These are phyloP conservation scores for Naganishia friedmannii DNA, from an alignment of 768 basidiomycete species.

Conservation along the genomic window DNA sequence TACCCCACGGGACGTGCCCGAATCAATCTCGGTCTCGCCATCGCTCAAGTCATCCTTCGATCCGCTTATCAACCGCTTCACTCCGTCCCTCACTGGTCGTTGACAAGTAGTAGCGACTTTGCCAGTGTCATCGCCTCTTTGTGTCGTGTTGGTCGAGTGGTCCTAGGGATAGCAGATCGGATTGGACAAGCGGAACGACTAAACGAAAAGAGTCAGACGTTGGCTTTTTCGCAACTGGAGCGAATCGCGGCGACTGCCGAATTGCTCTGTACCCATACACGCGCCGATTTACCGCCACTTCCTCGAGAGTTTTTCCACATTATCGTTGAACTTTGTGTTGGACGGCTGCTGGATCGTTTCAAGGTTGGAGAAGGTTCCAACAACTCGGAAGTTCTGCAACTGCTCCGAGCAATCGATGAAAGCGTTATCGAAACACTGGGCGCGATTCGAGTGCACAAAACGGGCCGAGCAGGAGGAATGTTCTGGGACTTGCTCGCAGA, in stretches of 20 bases:
- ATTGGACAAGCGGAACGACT: background rate
- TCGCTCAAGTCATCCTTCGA: conserved; percentile 16
- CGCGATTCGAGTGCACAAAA: background rate
- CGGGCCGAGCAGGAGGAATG: background rate
- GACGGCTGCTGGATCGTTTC: background rate
- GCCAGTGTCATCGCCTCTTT: background rate
- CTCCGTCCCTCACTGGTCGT: conserved; percentile 14
- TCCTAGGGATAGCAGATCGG: background rate
- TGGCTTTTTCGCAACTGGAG: background rate
- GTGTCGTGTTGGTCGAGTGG: conserved; percentile 1
- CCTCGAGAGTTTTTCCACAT: background rate
- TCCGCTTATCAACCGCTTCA: conserved; percentile 2
- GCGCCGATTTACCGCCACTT: background rate
- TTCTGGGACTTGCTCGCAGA: conserved; percentile 11
- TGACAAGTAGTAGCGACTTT: conserved; percentile 1
- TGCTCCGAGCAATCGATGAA: background rate
- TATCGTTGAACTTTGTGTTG: conserved; percentile 5
- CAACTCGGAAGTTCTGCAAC: background rate
- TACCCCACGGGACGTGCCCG: conserved; percentile 4
- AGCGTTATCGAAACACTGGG: background rate
- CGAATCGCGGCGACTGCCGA: background rate
- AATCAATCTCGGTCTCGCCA: conserved; percentile 4
- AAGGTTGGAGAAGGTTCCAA: background rate
- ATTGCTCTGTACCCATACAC: background rate
- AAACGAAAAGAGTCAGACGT: background rate